phyloP scores from a whole-genome alignment of 441 rosid genomes.

The Eruca vesicaria region DNA sequence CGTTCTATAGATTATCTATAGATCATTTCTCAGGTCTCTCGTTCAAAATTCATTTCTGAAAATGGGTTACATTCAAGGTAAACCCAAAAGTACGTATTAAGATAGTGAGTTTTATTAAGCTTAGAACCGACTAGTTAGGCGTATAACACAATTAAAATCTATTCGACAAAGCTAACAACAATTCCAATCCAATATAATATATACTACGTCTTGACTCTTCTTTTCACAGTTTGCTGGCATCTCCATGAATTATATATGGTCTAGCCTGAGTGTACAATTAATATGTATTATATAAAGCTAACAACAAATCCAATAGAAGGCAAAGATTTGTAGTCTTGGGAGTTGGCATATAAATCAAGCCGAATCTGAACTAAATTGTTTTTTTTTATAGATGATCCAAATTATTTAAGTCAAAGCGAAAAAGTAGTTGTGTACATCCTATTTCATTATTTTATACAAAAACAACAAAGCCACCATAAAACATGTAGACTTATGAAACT shows the following conservation, averaged over 20 bases:
- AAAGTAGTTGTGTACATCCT: not conserved
- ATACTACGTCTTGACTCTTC: not conserved
- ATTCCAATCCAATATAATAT: constrained; percentile 15
- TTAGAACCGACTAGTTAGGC: not conserved
- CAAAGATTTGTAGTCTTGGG: constrained; percentile 3
- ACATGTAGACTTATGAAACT: not conserved
- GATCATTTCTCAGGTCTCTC: not conserved
- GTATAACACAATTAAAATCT: not conserved
- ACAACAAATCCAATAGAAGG: constrained; percentile 30
- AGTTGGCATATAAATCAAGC: constrained; percentile 16
- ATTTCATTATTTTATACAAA: not conserved
- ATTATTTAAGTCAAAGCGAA: not conserved
- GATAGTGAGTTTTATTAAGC: not conserved
- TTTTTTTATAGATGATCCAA: too few relatives aligned
- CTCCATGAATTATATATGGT: not conserved
- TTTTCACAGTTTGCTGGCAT: not conserved
- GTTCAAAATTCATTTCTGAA: not conserved
- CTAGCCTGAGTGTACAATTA: not conserved
- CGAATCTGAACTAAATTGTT: constrained; percentile 9
- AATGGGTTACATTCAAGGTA: not conserved
- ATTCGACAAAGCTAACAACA: constrained; percentile 18
- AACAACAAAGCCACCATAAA: not conserved
- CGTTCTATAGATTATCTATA: not conserved
- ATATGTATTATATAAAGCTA: constrained; percentile 2
- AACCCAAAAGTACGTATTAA: not conserved